Base-by-base conservation (phyloP, 495 filamentous ascomycete genomes). In the Paragyromitra xinjiangensis region DNA sequence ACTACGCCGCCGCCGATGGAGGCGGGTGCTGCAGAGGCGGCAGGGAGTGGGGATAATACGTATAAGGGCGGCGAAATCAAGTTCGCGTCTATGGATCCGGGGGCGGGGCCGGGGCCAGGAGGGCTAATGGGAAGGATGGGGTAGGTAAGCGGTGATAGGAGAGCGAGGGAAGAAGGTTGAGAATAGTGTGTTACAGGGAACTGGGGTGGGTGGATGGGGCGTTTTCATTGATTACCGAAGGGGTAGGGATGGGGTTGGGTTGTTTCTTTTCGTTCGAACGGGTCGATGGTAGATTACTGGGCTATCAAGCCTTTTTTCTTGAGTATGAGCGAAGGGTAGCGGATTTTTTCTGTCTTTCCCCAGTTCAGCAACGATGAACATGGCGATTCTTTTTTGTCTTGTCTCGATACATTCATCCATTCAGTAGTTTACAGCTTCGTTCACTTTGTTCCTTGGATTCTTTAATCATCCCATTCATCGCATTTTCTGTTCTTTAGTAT, bases 11-110 rank as follows among this genome's bases (percentile, higher is more conserved):
- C 66, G 39, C 61, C 67, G 29, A 69, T 68, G 26, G 71, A 39
- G 19, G 40, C 11, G 11, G 48, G 48, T 14, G 45, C 26, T 24
- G 8, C 19, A 14, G 56, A 19, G 12, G 14, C 29, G 12, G 14
- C 5, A 7, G 4, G 26, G 14, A 44, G 40, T 16, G 37, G 7
- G 22, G 75, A 78, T 64, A 51, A 65, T 45, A 78, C 77, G 11
- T 78, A 64, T 71, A 58, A 53, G 7, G 77, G 77, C 0, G 77
- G 77, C 1, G 74, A 78, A 4, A 78, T 78, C 12, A 78, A 71
- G 59, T 78, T 78, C 29, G 44, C 64, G 5, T 19, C 59, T 61
- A 39, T 48, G 22, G 72, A 64, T 42, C 55, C 44, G 8, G 55
- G 56, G 45, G 73, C 40, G n/a, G 73, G 74, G 24, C 66, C 55